These are phyloP conservation scores for Syzygium grande DNA, from an alignment of 345 rosid genomes.

Conservation along the genomic window DNA sequence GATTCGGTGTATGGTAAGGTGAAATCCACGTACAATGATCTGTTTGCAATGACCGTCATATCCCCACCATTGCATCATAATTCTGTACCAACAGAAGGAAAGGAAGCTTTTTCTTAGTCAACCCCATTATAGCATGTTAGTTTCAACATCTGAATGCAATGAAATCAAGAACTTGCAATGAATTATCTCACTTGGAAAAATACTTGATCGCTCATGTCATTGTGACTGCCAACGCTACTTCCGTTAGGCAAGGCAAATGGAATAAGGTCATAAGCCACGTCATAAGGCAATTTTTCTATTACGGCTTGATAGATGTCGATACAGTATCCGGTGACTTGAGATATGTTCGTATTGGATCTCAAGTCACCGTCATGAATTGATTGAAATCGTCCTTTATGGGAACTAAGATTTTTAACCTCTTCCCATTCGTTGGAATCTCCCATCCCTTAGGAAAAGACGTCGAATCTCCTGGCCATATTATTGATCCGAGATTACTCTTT, in stretches of 20 bases:
- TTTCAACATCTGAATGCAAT: background rate
- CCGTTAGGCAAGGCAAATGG: background rate
- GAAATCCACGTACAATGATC: background rate
- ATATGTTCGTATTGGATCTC: accelerated
- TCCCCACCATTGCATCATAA: background rate
- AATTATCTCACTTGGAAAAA: background rate
- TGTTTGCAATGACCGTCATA: background rate
- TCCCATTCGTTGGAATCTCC: background rate
- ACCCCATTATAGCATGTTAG: background rate
- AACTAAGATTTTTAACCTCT: background rate
- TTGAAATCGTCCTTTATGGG: too few relatives aligned
- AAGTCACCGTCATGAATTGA: background rate
- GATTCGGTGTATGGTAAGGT: background rate
- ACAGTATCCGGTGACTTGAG: background rate
- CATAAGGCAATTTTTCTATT: background rate
- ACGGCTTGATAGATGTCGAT: background rate
- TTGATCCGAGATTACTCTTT: background rate
- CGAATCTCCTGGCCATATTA: background rate
- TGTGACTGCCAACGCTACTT: accelerated
- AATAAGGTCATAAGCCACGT: background rate
- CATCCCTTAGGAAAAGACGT: background rate
- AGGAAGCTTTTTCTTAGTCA: background rate
- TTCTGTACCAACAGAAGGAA: background rate
- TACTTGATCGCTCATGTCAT: background rate
- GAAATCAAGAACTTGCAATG: too few relatives aligned